Evolutionary conservation across 75 land plant species (phyloP).

Genomic region (Pseudotsuga menziesii): DNA sequence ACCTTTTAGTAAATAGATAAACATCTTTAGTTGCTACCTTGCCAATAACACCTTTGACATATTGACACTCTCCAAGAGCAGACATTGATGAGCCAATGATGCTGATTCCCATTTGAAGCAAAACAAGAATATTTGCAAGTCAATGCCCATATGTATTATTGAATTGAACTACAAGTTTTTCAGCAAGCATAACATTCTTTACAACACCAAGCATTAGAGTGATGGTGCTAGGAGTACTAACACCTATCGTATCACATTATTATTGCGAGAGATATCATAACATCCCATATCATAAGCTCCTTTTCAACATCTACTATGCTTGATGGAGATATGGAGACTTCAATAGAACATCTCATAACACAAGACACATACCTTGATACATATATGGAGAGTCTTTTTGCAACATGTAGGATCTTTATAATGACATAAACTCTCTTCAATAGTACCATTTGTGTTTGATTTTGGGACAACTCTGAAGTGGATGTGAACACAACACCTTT

Average conservation of each 20-base stretch:
- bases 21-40: slow-evolving; percentile 99
- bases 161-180: slow-evolving; percentile 94
- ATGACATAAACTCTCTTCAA: slow-evolving; percentile 79
- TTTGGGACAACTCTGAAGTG: slow-evolving; percentile 88
- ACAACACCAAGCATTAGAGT: slow-evolving; percentile 95
- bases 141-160: slow-evolving; percentile 98
- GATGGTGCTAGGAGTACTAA: slow-evolving; percentile 89
- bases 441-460: slow-evolving; percentile 90
- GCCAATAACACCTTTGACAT: slow-evolving; percentile 94
- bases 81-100: slow-evolving; percentile 83
- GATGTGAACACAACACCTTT: slow-evolving; percentile 94
- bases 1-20: slow-evolving; percentile 78
- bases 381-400: slow-evolving; percentile 65
- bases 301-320: slow-evolving; percentile 82
- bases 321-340: slow-evolving; percentile 72
- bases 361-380: slow-evolving; percentile 97
- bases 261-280: slow-evolving; percentile 95
- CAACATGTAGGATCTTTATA: slow-evolving; percentile 67
- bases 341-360: slow-evolving; percentile 83
- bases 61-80: slow-evolving; percentile 93
- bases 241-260: slow-evolving; percentile 97
- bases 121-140: slow-evolving; percentile 77
- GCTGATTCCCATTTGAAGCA: slow-evolving; percentile 94
- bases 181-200: slow-evolving; percentile 77
- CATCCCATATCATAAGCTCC: slow-evolving; percentile 93